Evolutionary conservation across 306 rosid species (phyloP).

Genomic region (Trifolium dubium): DNA sequence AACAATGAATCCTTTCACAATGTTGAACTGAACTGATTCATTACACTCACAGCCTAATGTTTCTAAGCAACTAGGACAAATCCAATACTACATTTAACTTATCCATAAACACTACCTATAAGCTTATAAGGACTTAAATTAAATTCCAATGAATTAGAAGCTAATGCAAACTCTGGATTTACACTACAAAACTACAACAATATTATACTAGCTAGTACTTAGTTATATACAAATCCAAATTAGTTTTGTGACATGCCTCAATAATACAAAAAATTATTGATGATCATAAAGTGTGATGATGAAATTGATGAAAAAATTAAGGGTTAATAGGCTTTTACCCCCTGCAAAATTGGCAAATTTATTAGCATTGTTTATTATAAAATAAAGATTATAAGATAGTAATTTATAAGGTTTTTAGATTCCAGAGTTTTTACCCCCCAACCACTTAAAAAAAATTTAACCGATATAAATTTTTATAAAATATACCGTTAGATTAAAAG

Average conservation of each 20-base stretch:
- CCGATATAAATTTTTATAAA: too few relatives aligned
- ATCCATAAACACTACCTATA: background rate
- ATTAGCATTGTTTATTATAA: too few relatives aligned
- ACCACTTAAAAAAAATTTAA: too few relatives aligned
- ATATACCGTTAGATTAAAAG: too few relatives aligned
- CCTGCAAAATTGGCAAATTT: too few relatives aligned
- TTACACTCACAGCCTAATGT: background rate
- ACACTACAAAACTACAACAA: background rate
- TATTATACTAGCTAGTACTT: too few relatives aligned
- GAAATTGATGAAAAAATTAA: constrained; percentile 12
- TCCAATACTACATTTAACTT: background rate
- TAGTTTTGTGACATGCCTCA: background rate
- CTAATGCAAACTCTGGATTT: background rate
- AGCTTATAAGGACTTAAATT: background rate
- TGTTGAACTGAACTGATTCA: constrained; percentile 5
- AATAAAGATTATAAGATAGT: too few relatives aligned
- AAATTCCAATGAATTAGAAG: background rate
- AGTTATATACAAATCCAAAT: too few relatives aligned
- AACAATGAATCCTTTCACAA: background rate
- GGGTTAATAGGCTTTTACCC: too few relatives aligned
- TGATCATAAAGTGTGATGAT: background rate
- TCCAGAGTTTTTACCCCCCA: too few relatives aligned
- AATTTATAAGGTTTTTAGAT: too few relatives aligned
- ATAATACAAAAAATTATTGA: background rate
- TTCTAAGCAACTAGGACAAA: background rate